A percentile compares a stretch with the other conserved stretches of the same genome.
Evolutionary conservation across 2,329 filamentous ascomycete species (phyloP).

Genomic region (Aspergillus oerlinghausenensis): DNA sequence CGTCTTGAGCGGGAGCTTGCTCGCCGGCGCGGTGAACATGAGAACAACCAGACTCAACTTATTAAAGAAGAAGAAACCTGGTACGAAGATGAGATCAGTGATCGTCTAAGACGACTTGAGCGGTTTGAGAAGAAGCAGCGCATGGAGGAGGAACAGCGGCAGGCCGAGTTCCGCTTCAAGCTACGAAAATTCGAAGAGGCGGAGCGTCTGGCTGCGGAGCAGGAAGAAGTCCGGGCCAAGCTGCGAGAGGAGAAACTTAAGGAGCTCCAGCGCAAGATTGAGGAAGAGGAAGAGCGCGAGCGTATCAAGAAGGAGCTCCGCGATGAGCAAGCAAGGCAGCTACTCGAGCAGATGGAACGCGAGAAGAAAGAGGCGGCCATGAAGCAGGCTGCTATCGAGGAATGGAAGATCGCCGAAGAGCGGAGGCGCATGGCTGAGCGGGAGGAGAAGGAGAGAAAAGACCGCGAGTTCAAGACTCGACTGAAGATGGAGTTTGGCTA

Average conservation of each 20-base stretch:
- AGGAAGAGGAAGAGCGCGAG: conserved; percentile 46
- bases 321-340: conserved; percentile 44
- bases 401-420: conserved; percentile 33
- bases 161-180: conserved; percentile 14
- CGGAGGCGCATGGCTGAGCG: conserved; percentile 25
- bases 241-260: conserved; percentile 27
- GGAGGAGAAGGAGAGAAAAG: conserved; percentile 27
- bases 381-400: conserved; percentile 40
- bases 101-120: conserved; percentile 34
- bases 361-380: conserved; percentile 27
- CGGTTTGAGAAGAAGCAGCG: conserved; percentile 40
- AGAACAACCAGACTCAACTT: conserved; percentile 23
- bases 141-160: conserved; percentile 23
- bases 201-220: conserved; percentile 29
- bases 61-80: conserved; percentile 40
- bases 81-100: conserved; percentile 38
- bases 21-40: conserved; percentile 20
- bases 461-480: conserved; percentile 33
- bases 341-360: conserved; percentile 30
- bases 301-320: conserved; percentile 30
- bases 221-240: conserved; percentile 29
- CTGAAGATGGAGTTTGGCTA: conserved; percentile 38
- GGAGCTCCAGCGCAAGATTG: conserved; percentile 30
- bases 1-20: conserved; percentile 31
- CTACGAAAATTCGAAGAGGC: conserved; percentile 23